These are phyloP conservation scores for Priceomyces castillae DNA, from an alignment of 805 yeast species.

Conservation along the genomic window DNA sequence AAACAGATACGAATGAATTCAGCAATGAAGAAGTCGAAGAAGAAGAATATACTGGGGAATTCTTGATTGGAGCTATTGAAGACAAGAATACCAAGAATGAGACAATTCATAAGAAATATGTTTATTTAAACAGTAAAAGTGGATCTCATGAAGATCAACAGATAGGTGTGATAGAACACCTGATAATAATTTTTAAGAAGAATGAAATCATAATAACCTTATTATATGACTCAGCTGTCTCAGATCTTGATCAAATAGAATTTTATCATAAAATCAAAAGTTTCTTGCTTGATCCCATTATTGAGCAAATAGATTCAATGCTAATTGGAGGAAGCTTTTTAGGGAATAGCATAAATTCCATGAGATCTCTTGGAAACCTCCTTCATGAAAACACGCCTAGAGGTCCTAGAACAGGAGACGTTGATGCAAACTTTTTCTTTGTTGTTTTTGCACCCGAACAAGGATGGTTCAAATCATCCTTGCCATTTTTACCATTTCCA, in stretches of 20 bases:
- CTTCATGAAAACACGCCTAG: conserved; percentile 3
- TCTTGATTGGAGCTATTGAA: conserved; percentile 3
- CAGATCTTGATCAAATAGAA: conserved; percentile 18
- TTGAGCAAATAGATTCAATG: conserved; percentile 21
- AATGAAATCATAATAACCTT: conserved; percentile 22
- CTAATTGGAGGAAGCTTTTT: conserved; percentile 17
- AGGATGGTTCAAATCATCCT: conserved; percentile 29
- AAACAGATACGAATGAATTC: not conserved
- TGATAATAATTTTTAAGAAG: conserved; percentile 28
- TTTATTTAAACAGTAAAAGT: conserved; percentile 20
- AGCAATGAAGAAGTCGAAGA: not conserved
- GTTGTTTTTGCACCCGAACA: conserved; percentile 28
- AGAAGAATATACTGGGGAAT: conserved; percentile 6
- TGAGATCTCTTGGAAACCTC: conserved; percentile 22
- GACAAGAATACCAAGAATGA: conserved; percentile 5
- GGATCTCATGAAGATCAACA: conserved; percentile 2
- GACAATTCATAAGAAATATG: conserved; percentile 22
- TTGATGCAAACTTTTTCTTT: conserved; percentile 37
- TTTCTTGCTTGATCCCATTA: conserved; percentile 16
- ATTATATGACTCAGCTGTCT: conserved; percentile 28
- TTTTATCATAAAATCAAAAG: conserved; percentile 23
- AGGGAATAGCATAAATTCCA: conserved; percentile 28
- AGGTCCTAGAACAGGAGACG: conserved; percentile 2
- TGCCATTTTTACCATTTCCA: conserved; percentile 32
- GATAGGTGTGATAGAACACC: conserved; percentile 21